Evolutionary conservation across 305 asterid species (phyloP).

Genomic region (Andrographis paniculata): DNA sequence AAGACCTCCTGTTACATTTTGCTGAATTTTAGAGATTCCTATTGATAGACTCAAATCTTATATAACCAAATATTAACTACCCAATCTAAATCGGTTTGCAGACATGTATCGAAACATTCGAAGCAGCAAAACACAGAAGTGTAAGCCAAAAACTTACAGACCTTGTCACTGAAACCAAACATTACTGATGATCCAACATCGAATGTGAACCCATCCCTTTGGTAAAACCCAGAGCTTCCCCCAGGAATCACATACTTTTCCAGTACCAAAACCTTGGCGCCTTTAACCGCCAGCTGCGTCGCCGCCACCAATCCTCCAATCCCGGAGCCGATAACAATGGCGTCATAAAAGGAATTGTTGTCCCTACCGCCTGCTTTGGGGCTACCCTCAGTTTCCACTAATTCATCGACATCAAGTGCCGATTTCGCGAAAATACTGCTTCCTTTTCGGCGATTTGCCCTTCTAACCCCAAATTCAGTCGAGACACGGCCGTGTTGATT

Average conservation of each 20-base stretch:
- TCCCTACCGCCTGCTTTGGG: conserved; percentile 21
- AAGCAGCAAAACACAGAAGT: background rate
- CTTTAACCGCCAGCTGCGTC: conserved; percentile 92
- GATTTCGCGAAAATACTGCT: conserved; percentile 32
- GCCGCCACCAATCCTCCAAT: conserved; percentile 96
- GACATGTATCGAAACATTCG: too few relatives aligned
- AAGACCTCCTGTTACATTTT: too few relatives aligned
- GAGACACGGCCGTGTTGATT: conserved; percentile 18
- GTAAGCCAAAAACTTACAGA: conserved; percentile 20
- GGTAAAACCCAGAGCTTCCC: conserved; percentile 91
- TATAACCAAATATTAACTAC: too few relatives aligned
- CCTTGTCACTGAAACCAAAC: conserved; percentile 99
- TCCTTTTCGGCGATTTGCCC: conserved; percentile 24
- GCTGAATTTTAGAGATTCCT: too few relatives aligned
- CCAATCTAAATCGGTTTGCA: too few relatives aligned
- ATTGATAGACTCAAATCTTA: too few relatives aligned
- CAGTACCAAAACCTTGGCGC: conserved; percentile 80
- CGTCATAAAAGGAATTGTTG: conserved; percentile 44
- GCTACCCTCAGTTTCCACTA: conserved; percentile 24
- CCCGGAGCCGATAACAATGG: conserved; percentile 93
- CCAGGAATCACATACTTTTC: conserved; percentile 99
- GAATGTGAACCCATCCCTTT: conserved; percentile 84
- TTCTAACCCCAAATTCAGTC: conserved; percentile 21
- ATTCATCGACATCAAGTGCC: conserved; percentile 35
- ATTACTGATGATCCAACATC: conserved; percentile 98